Conservation (phyloP, 495 filamentous ascomycete genomes). For the Collariella sp. region DNA sequence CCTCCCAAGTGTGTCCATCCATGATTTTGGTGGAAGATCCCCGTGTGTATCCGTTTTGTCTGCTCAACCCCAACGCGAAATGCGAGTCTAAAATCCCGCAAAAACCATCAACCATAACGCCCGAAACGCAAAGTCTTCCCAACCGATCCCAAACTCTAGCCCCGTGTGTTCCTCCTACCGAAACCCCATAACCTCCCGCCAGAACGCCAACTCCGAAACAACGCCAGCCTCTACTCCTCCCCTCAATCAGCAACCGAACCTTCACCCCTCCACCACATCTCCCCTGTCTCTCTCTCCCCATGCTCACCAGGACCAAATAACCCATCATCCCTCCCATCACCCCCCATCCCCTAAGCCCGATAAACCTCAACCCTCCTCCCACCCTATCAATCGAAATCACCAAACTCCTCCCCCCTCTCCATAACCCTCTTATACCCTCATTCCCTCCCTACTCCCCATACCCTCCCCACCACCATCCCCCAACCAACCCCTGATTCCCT, state of each 20-base stretch:
- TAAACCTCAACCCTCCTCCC: slow-evolving; percentile 6
- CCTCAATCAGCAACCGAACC: background rate
- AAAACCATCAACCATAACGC: background rate
- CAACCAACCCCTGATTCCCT: slow-evolving; percentile 14
- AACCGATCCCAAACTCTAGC: background rate
- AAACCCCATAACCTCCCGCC: background rate
- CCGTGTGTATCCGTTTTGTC: background rate
- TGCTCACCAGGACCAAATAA: no score
- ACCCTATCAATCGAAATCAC: slow-evolving; percentile 13
- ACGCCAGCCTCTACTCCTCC: no score
- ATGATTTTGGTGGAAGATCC: background rate
- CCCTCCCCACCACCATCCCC: background rate
- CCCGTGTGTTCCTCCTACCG: background rate
- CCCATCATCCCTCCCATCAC: no score
- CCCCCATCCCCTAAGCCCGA: no score
- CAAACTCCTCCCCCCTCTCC: slow-evolving; percentile 3
- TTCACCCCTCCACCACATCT: no score
- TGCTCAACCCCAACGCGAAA: background rate
- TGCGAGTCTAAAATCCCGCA: background rate
- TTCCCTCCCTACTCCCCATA: background rate
- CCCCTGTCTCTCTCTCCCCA: no score
- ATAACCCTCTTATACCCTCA: background rate
- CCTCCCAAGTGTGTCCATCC: background rate
- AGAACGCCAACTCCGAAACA: no score
- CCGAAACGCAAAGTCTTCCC: background rate